Conservation (phyloP, 352 stramenopile genomes). For the Globisporangium solare region DNA sequence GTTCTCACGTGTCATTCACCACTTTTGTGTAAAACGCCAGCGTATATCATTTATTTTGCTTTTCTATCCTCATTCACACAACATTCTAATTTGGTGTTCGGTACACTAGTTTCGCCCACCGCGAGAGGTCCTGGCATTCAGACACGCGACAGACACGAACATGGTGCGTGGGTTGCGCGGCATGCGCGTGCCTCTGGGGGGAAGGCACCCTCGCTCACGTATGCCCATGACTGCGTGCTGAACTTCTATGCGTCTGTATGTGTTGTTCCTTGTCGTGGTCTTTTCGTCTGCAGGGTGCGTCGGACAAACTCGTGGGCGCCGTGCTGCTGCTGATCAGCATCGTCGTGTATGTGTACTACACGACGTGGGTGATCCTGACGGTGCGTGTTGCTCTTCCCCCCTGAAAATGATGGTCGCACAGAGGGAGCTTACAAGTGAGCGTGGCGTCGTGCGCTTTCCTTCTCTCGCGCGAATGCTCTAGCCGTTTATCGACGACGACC, state of each 20-base stretch:
- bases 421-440: background rate
- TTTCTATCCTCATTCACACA: too few relatives aligned
- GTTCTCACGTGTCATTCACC: too few relatives aligned
- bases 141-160: too few relatives aligned
- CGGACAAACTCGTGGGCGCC: slow-evolving; percentile 74
- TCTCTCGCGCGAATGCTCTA: slow-evolving; percentile 17
- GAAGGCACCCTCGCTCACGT: too few relatives aligned
- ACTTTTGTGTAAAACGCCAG: too few relatives aligned
- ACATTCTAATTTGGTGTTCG: too few relatives aligned
- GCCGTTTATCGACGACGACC: slow-evolving; percentile 84
- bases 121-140: too few relatives aligned
- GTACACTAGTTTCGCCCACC: too few relatives aligned
- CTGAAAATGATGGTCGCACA: background rate
- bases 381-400: slow-evolving; percentile 30
- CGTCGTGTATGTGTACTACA: slow-evolving; percentile 90
- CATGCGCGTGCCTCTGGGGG: too few relatives aligned
- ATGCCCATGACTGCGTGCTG: background rate
- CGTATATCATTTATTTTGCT: too few relatives aligned
- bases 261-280: background rate
- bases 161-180: too few relatives aligned
- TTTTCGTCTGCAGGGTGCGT: slow-evolving; percentile 34
- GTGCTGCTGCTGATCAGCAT: slow-evolving; percentile 78
- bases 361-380: slow-evolving; percentile 87
- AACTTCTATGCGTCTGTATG: background rate
- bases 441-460: background rate